Evolutionary conservation across 768 basidiomycete genomes (phyloP).

Genomic region (Lactarius hengduanensis): DNA sequence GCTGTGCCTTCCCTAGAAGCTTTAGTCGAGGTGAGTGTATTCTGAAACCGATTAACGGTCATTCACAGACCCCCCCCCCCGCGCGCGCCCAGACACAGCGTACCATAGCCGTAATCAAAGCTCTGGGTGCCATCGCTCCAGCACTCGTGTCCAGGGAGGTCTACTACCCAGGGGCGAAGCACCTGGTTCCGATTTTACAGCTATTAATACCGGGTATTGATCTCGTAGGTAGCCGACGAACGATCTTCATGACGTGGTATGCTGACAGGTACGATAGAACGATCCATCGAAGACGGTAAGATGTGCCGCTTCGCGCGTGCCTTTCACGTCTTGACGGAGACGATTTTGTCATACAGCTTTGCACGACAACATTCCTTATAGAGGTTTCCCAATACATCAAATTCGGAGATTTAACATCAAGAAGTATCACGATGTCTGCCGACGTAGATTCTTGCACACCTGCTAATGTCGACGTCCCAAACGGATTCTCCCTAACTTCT

Average conservation of each 20-base stretch:
- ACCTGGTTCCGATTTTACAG: conserved; percentile 76
- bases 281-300: conserved; percentile 76
- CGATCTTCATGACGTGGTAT: background rate
- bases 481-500: conserved; percentile 32
- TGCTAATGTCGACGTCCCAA: conserved; percentile 21
- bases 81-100: conserved; percentile 70
- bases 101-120: conserved; percentile 83
- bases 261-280: conserved; percentile 45
- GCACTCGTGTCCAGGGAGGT: conserved; percentile 77
- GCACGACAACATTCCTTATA: conserved; percentile 71
- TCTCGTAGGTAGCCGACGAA: conserved; percentile 48
- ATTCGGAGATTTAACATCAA: conserved; percentile 58
- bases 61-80: conserved; percentile 7
- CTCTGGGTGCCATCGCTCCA: conserved; percentile 75
- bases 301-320: conserved; percentile 3
- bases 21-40: conserved; percentile 64
- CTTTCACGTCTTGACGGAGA: conserved; percentile 22
- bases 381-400: conserved; percentile 75
- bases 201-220: conserved; percentile 86
- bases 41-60: background rate
- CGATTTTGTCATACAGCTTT: conserved; percentile 46
- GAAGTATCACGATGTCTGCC: conserved; percentile 24
- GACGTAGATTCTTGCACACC: conserved; percentile 31
- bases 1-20: conserved; percentile 87
- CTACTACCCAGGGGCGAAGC: conserved; percentile 80